These are phyloP conservation scores for Diplotaxis tenuifolia DNA, from an alignment of 345 rosid species.

Conservation along the genomic window DNA sequence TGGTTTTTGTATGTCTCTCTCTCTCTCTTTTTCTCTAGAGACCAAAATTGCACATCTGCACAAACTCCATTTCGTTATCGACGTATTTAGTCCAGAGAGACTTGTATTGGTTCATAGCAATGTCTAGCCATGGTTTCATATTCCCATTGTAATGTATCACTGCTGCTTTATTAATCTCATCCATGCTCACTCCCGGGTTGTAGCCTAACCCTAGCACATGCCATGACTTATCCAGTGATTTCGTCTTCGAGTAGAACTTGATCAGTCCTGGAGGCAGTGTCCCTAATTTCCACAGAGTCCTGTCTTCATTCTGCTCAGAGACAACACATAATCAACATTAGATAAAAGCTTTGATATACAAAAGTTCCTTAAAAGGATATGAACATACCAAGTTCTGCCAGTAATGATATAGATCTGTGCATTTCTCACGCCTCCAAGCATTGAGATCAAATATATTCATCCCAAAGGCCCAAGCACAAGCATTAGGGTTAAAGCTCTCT, in stretches of 20 bases:
- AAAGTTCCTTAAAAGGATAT: not conserved
- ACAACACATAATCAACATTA: not conserved
- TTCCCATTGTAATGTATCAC: slow-evolving; percentile 91
- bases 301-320: slow-evolving; percentile 64
- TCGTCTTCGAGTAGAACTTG: slow-evolving; percentile 78
- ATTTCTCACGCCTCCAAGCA: slow-evolving; percentile 77
- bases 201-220: slow-evolving; percentile 93
- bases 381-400: slow-evolving; percentile 66
- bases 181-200: slow-evolving; percentile 84
- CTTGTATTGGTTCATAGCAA: slow-evolving; percentile 89
- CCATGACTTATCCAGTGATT: slow-evolving; percentile 88
- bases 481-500: slow-evolving; percentile 68
- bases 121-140: slow-evolving; percentile 98
- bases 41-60: slow-evolving; percentile 85
- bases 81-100: slow-evolving; percentile 86
- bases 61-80: slow-evolving; percentile 73
- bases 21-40: slow-evolving; percentile 40
- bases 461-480: slow-evolving; percentile 97
- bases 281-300: slow-evolving; percentile 63
- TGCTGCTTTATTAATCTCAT: slow-evolving; percentile 77
- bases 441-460: slow-evolving; percentile 89
- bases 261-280: slow-evolving; percentile 85
- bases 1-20: not conserved
- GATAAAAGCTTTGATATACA: not conserved
- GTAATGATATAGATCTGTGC: slow-evolving; percentile 55